Conservation (phyloP, 2,329 filamentous ascomycete genomes). For the Mollisia scopiformis region DNA sequence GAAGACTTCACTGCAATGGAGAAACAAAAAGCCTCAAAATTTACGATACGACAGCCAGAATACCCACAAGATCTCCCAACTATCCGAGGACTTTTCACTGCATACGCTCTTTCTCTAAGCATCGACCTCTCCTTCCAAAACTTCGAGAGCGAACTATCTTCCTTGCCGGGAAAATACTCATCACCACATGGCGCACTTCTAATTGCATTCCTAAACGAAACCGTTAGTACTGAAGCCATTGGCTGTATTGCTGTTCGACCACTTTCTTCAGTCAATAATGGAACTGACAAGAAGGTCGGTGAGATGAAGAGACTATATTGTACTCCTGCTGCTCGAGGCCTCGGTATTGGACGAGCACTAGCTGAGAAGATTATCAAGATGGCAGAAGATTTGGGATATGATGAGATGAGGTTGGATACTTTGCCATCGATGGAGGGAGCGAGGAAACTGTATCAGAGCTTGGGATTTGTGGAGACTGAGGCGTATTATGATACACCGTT, state of each 20-base stretch:
- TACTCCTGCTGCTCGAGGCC: slow-evolving; percentile 47
- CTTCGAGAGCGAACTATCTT: slow-evolving; percentile 54
- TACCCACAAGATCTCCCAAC: slow-evolving; percentile 45
- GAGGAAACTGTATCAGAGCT: slow-evolving; percentile 48
- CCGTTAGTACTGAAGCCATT: slow-evolving; percentile 34
- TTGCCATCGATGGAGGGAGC: slow-evolving; percentile 54
- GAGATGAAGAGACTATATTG: slow-evolving; percentile 64
- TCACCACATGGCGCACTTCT: slow-evolving; percentile 49
- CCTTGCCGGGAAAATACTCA: slow-evolving; percentile 57
- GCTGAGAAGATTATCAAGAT: slow-evolving; percentile 46
- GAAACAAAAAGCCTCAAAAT: neutral
- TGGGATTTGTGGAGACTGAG: slow-evolving; percentile 54
- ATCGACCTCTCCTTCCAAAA: slow-evolving; percentile 61
- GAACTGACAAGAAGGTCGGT: slow-evolving; percentile 10
- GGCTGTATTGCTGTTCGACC: slow-evolving; percentile 55
- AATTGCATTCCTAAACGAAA: slow-evolving; percentile 41
- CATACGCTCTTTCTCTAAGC: slow-evolving; percentile 47
- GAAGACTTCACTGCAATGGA: neutral
- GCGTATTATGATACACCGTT: slow-evolving; percentile 60
- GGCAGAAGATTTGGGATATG: slow-evolving; percentile 52
- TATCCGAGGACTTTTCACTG: slow-evolving; percentile 45
- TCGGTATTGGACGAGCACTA: slow-evolving; percentile 51
- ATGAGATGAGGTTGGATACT: slow-evolving; percentile 58
- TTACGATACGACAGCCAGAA: neutral
- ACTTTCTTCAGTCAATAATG: slow-evolving; percentile 28